Base-by-base conservation (phyloP, 2,329 filamentous ascomycete genomes). In the Alternaria dauci region DNA sequence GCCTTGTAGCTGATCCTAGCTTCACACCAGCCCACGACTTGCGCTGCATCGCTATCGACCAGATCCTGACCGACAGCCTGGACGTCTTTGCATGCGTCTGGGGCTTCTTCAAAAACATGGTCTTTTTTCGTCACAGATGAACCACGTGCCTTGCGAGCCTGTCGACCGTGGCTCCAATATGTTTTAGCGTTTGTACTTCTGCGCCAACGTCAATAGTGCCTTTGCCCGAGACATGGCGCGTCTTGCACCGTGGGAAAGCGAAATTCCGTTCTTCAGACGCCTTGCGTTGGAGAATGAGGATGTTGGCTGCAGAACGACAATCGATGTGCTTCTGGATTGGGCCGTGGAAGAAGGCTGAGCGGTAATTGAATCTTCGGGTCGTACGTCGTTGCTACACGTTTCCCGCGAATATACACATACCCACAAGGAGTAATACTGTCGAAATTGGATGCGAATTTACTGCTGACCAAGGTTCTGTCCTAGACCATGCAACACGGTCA, bases 61-160 rank as follows among this genome's bases (percentile, higher is more conserved):
- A 81, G 58, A 66, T 80, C 78, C 39, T 72, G 71, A 7, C 70
- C 73, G 3, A 80, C 78, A 32, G 71, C 68, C 61, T 74, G 71
- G 11, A 80, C 74, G 53, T 79, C 72, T 56, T 79, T 79, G 56
- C 77, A 80, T 18, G 75, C 78, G 55, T 79, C 77, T 2, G 74
- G 71, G 12, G 76, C 75, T 62, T 81, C 78, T 62, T 81, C 76
- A 61, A 74, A 78, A 16, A 78, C 76, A 12, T 80, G 55, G 25
- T 76, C 71, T 42, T 77, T 77, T 77, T 51, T 79, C 73, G 43
- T 78, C 75, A 55, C 78, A 81, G 11, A 80, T 65, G 0, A 80
- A 73, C 74, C 77, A 79, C 5, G 74, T 77, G 7, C 76, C 75
- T 4, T 74, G 68, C 53, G 62, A 28, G 39, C 63, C 63, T 18